Conservation (phyloP, 495 filamentous ascomycete genomes). For the Choiromyces venosus region DNA sequence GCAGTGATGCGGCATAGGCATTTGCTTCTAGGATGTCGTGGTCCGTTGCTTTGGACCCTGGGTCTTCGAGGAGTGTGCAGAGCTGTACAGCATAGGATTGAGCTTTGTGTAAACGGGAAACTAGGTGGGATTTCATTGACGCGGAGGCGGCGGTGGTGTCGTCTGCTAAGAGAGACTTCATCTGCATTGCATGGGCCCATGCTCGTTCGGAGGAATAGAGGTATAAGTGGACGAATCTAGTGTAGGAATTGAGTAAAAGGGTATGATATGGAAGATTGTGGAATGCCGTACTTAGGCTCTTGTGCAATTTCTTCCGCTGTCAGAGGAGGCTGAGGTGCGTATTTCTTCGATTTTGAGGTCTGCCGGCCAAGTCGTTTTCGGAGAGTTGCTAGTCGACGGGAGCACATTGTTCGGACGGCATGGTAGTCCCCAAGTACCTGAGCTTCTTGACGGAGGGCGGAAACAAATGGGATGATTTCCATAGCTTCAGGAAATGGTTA, state of each 20-base stretch:
- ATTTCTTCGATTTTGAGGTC: conserved; percentile 79
- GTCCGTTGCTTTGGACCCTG: conserved; percentile 57
- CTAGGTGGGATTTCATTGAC: conserved; percentile 74
- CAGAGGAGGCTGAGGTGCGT: conserved; percentile 62
- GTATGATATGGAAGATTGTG: conserved; percentile 4
- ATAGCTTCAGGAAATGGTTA: conserved; percentile 48
- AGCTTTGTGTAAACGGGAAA: conserved; percentile 78
- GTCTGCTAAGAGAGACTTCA: conserved; percentile 77
- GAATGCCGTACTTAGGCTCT: conserved; percentile 64
- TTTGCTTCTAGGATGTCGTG: conserved; percentile 77
- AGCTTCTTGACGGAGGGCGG: conserved; percentile 68
- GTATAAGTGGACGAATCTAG: conserved; percentile 70
- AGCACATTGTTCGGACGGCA: conserved; percentile 73
- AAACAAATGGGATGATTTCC: conserved; percentile 85
- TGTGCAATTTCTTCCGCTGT: conserved; percentile 69
- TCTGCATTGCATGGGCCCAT: conserved; percentile 93
- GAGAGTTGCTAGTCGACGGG: conserved; percentile 72
- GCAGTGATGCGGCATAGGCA: conserved; percentile 70
- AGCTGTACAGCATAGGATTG: conserved; percentile 63
- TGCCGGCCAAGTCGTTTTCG: conserved; percentile 78
- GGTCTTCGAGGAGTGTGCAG: conserved; percentile 56
- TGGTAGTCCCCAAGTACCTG: conserved; percentile 83
- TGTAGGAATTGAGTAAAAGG: conserved; percentile 27
- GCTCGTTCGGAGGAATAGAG: conserved; percentile 84
- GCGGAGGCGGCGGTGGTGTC: conserved; percentile 73